Evolutionary conservation across 2,329 filamentous ascomycete genomes (phyloP).

Genomic region (Fusarium zealandicum): DNA sequence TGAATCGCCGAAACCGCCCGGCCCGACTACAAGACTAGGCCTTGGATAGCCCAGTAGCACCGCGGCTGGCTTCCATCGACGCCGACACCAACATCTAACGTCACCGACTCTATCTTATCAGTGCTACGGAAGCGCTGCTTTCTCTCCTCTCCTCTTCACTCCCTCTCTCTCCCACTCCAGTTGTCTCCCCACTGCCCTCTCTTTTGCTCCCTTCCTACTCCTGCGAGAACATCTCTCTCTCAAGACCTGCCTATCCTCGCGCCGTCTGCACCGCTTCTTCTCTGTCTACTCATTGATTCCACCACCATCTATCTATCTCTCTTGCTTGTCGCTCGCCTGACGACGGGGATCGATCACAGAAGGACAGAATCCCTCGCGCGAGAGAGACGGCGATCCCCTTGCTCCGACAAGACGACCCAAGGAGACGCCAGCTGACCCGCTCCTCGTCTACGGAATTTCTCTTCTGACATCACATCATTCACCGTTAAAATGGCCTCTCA

Average conservation of each 20-base stretch:
- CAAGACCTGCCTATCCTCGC: slow-evolving; percentile 4
- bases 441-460: slow-evolving; percentile 13
- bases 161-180: slow-evolving; percentile 24
- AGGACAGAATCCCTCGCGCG: slow-evolving; percentile 13
- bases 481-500: slow-evolving; percentile 23
- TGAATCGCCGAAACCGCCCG: slow-evolving; percentile 41
- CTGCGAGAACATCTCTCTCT: slow-evolving; percentile 13
- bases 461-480: slow-evolving; percentile 3
- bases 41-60: slow-evolving; percentile 3
- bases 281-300: slow-evolving; percentile 5
- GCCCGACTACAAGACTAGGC: slow-evolving; percentile 27
- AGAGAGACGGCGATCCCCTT: slow-evolving; percentile 28
- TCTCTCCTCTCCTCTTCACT: slow-evolving; percentile 12
- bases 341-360: slow-evolving; percentile 37
- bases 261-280: slow-evolving; percentile 3
- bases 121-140: slow-evolving; percentile 10
- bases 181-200: slow-evolving; percentile 3
- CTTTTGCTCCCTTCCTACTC: not conserved
- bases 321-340: not conserved
- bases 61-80: slow-evolving; percentile 31
- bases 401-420: slow-evolving; percentile 26
- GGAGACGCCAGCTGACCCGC: slow-evolving; percentile 22
- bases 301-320: too few relatives aligned
- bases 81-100: slow-evolving; percentile 41
- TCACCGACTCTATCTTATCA: slow-evolving; percentile 34